phyloP scores from a whole-genome alignment of 192 early-diverging fungal species.

The Backusella psychrophila region DNA sequence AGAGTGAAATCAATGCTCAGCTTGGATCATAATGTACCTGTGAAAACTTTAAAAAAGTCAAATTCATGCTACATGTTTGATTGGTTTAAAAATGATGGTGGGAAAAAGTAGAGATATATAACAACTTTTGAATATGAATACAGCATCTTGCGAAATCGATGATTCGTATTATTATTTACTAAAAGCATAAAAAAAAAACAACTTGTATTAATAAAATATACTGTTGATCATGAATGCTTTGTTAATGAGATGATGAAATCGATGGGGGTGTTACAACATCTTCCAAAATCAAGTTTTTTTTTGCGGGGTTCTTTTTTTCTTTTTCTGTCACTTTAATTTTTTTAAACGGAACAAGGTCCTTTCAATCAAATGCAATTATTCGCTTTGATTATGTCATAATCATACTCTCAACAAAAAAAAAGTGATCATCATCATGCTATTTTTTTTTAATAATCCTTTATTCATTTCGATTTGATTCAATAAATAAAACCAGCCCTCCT shows the following conservation, averaged over 20 bases:
- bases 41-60: conserved; percentile 5
- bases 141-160: not conserved
- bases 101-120: not conserved
- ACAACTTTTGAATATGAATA: not conserved
- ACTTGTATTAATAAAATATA: too few species aligned
- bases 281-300: too few species aligned
- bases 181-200: too few species aligned
- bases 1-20: not conserved
- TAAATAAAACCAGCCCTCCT: not conserved
- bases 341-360: not conserved
- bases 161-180: too few species aligned
- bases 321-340: not conserved
- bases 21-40: not conserved
- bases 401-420: not conserved
- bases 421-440: too few species aligned
- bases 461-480: not conserved
- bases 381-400: not conserved
- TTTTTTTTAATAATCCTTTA: not conserved
- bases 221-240: too few species aligned
- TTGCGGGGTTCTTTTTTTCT: not conserved
- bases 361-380: not conserved
- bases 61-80: not conserved
- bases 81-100: not conserved
- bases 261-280: too few species aligned
- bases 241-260: too few species aligned